phyloP scores from a whole-genome alignment of 1,139 yeast species.

The Scheffersomyces cryptocercus region DNA sequence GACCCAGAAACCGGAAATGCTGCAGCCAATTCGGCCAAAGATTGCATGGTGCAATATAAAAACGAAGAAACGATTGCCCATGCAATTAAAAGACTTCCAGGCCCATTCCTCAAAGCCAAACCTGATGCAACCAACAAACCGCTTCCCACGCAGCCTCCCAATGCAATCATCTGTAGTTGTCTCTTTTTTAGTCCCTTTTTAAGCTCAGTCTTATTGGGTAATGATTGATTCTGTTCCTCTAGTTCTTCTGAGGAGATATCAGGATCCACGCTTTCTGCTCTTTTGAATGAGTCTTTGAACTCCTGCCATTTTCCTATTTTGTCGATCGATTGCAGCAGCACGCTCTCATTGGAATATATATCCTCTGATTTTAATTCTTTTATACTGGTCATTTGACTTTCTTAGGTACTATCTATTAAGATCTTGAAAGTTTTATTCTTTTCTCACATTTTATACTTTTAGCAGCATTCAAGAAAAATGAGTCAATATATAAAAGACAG shows the following conservation, averaged over 20 bases:
- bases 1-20: conserved; percentile 71
- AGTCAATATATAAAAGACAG: too few species aligned
- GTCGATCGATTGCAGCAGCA: not conserved
- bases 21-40: conserved; percentile 68
- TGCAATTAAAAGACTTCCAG: conserved; percentile 40
- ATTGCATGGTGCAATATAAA: conserved; percentile 66
- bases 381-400: too few species aligned
- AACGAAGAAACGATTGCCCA: conserved; percentile 45
- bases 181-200: conserved; percentile 33
- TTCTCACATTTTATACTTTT: too few species aligned
- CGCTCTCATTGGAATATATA: not conserved
- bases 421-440: too few species aligned
- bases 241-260: conserved; percentile 3
- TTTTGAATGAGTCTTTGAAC: conserved; percentile 37
- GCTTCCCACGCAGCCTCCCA: conserved; percentile 42
- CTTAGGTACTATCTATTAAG: too few species aligned
- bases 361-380: not conserved
- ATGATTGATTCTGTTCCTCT: not conserved
- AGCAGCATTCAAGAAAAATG: too few species aligned
- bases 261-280: conserved; percentile 16
- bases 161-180: conserved; percentile 39
- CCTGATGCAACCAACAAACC: conserved; percentile 42
- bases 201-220: conserved; percentile 11
- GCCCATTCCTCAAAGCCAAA: conserved; percentile 37
- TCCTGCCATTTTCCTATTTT: conserved; percentile 20